Evolutionary conservation across 371 early-diverging fungal species (phyloP).

Genomic region (Mortierella sp.): DNA sequence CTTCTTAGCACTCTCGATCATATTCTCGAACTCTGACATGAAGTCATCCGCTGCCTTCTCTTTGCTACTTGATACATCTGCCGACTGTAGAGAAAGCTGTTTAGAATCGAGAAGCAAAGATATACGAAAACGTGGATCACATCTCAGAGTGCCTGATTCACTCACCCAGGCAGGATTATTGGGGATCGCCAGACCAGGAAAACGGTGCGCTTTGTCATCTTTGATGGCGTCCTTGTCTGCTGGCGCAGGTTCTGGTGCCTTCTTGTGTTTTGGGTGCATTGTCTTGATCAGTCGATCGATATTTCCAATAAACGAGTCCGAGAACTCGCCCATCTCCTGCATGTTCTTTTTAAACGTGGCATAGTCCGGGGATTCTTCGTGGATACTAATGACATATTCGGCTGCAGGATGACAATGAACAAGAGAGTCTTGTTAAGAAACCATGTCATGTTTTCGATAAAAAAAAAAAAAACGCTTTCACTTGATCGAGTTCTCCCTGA

Average conservation of each 20-base stretch:
- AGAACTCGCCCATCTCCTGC: slow-evolving; percentile 81
- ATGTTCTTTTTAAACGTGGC: slow-evolving; percentile 78
- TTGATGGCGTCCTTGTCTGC: slow-evolving; percentile 37
- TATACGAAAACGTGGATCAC: not conserved
- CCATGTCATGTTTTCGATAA: not conserved
- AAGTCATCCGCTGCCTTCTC: slow-evolving; percentile 61
- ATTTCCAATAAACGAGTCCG: slow-evolving; percentile 84
- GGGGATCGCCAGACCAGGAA: slow-evolving; percentile 89
- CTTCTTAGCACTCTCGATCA: slow-evolving; percentile 47
- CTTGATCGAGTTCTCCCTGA: not conserved
- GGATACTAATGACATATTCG: slow-evolving; percentile 83
- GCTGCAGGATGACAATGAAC: slow-evolving; percentile 57
- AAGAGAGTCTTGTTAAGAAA: not conserved
- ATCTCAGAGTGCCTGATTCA: not conserved
- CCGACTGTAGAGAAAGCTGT: slow-evolving; percentile 2
- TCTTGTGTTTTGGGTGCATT: slow-evolving; percentile 76
- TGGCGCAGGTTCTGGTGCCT: slow-evolving; percentile 14
- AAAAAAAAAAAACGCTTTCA: not conserved
- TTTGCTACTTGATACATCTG: slow-evolving; percentile 32
- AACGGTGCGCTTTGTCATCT: slow-evolving; percentile 66
- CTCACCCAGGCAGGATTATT: slow-evolving; percentile 59
- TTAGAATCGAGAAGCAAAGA: not conserved
- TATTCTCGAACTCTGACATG: slow-evolving; percentile 68
- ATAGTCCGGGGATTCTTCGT: slow-evolving; percentile 70
- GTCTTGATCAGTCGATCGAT: slow-evolving; percentile 91